Evolutionary conservation across 2,329 filamentous ascomycete species (phyloP), one percentile per base, ranked within the genome.

Genomic region (Scolecobasidium constrictum): DNA sequence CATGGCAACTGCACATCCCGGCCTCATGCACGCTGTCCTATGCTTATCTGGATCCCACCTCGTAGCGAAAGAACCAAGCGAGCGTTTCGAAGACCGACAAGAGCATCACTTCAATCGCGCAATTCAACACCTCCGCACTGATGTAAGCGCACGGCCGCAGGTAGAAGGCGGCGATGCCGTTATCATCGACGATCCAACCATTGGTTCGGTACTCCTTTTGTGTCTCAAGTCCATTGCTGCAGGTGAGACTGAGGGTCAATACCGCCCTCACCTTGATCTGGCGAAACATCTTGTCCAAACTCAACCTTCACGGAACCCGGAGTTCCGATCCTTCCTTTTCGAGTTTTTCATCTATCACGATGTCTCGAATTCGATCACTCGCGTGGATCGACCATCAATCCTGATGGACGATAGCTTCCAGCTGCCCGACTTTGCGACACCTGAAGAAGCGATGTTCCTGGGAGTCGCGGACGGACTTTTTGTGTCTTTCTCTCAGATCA

Each of bases 11-110:
- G 72, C 80, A 47, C 81, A 94, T 56, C 73, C 78, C 48, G 86
- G 86, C 11, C 68, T 94, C 41, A 94, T 94, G 86, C 87, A 94
- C 58, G 92, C 86, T 9, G 77, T 94, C 39, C 72, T 94, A 42
- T 86, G 84, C 35, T 70, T 94, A 6, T 84, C 86, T 28, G 84
- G 84, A 51, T 86, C 80, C 47, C 86, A 94, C 53, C 60, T 78
- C 41, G 35, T 37, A 9, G 68, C 69, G n/a, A 68, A 67, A 6
- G 58, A 69, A 12, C 67, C 69, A 1, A 67, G 69, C 42, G 63
- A 66, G 31, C 65, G 66, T 22, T 66, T 73, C 50, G 66, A 68
- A 44, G 66, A 73, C 44, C 66, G 75, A 35, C 74, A 75, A 49
- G 60, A 68, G 43, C 68, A 73, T 49, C 71, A 78, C 45, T 71